Conservation (phyloP, 106 monocot species). For the Agapanthus africanus region DNA sequence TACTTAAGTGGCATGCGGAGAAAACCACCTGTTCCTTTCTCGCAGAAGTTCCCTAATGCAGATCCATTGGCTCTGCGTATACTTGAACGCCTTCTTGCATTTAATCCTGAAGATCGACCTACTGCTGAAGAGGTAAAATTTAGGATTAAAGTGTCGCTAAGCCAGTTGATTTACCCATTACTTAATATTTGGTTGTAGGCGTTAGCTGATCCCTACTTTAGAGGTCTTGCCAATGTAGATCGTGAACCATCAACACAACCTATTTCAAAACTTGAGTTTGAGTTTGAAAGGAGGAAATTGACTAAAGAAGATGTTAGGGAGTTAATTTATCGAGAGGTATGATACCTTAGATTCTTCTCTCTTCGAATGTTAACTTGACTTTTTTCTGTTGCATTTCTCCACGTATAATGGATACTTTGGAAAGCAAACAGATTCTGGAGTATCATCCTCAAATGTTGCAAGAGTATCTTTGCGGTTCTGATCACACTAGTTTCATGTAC, state of each 20-base stretch:
- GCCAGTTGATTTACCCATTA: neutral
- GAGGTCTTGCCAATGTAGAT: conserved; percentile 36
- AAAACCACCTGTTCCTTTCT: conserved; percentile 47
- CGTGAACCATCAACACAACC: conserved; percentile 48
- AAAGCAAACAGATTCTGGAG: conserved; percentile 84
- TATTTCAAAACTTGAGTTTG: conserved; percentile 50
- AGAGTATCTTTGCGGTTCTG: conserved; percentile 62
- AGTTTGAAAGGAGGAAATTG: conserved; percentile 45
- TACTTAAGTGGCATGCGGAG: conserved; percentile 58
- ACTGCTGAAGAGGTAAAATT: conserved; percentile 54
- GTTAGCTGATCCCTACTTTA: conserved; percentile 43
- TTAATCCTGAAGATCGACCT: conserved; percentile 70
- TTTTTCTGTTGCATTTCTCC: conserved; percentile 1
- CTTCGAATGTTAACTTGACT: neutral
- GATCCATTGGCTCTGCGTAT: conserved; percentile 57
- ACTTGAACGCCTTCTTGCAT: conserved; percentile 54
- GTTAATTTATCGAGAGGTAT: conserved; percentile 48
- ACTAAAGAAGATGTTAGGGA: conserved; percentile 52
- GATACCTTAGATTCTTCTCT: neutral
- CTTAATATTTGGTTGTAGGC: conserved; percentile 20
- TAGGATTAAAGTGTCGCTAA: neutral
- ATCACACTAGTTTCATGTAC: conserved; percentile 76
- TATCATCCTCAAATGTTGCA: conserved; percentile 95
- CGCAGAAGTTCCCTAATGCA: conserved; percentile 42
- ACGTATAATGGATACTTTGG: conserved; percentile 15